These are phyloP conservation scores for Dioscorea alata DNA, from an alignment of 106 monocot genomes.

Conservation along the genomic window DNA sequence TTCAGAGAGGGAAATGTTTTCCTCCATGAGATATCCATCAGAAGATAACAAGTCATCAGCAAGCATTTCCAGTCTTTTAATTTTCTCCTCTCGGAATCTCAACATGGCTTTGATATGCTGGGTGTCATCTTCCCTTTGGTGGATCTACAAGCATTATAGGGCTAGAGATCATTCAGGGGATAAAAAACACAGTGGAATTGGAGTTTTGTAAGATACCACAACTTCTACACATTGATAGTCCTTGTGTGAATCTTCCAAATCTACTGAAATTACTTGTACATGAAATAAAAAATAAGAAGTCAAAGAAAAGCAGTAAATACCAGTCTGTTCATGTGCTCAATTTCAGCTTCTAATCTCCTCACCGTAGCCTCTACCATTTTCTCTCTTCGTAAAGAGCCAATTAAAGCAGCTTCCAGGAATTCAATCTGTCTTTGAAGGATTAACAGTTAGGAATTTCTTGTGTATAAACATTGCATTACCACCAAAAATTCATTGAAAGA, in stretches of 20 bases:
- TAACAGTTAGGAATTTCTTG: too few species aligned
- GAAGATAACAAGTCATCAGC: slow-evolving; percentile 40
- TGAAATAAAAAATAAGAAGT: not conserved
- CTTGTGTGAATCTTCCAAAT: too few species aligned
- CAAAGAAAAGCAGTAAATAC: slow-evolving; percentile 17
- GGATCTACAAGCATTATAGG: slow-evolving; percentile 21
- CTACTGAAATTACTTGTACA: too few species aligned
- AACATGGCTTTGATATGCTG: slow-evolving; percentile 18
- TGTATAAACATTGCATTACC: too few species aligned
- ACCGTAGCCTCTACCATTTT: slow-evolving; percentile 30
- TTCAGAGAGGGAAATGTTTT: slow-evolving; percentile 46
- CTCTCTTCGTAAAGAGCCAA: slow-evolving; percentile 58
- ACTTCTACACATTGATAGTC: too few species aligned
- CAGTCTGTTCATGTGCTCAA: slow-evolving; percentile 47
- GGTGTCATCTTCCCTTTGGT: slow-evolving; percentile 47
- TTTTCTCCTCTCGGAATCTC: slow-evolving; percentile 45
- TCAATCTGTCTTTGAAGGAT: slow-evolving; percentile 21
- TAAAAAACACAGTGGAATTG: not conserved
- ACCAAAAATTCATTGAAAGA: too few species aligned
- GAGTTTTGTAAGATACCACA: too few species aligned
- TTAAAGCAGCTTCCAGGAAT: slow-evolving; percentile 37
- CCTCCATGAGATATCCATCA: slow-evolving; percentile 49
- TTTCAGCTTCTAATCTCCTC: slow-evolving; percentile 51
- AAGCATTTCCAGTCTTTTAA: slow-evolving; percentile 41
- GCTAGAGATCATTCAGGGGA: slow-evolving; percentile 4